Conservation (phyloP, 2,329 filamentous ascomycete species). For the Chrysosporium queenslandicum region DNA sequence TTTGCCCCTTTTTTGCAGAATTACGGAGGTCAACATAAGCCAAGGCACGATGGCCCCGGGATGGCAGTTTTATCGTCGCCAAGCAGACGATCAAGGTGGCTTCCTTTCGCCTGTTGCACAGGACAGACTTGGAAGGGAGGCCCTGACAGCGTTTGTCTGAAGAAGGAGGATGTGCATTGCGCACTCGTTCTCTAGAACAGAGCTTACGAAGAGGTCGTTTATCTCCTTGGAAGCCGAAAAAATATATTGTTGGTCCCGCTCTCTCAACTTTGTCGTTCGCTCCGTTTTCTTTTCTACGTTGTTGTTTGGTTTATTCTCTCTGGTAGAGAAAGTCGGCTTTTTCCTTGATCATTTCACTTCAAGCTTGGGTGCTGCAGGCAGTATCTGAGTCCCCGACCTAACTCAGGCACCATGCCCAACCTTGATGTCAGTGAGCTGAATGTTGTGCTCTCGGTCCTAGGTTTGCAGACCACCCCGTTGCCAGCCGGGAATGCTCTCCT, state of each 20-base stretch:
- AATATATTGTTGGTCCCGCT: neutral
- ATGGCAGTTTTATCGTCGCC: neutral
- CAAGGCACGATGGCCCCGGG: neutral
- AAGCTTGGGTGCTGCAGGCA: slow-evolving; percentile 12
- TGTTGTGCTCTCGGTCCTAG: slow-evolving; percentile 27
- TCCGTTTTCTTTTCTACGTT: neutral
- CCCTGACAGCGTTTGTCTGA: slow-evolving; percentile 10
- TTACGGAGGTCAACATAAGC: neutral
- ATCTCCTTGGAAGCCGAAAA: neutral
- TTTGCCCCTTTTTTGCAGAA: neutral
- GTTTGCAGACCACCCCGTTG: slow-evolving; percentile 18
- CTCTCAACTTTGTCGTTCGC: neutral
- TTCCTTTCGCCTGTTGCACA: neutral
- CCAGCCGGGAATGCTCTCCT: neutral
- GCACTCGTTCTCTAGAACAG: neutral
- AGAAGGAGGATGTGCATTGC: slow-evolving; percentile 4
- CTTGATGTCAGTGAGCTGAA: slow-evolving; percentile 31
- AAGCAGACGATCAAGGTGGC: neutral
- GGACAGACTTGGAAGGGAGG: neutral
- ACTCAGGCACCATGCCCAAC: slow-evolving; percentile 25
- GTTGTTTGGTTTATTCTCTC: slow-evolving; percentile 1
- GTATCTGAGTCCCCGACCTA: slow-evolving; percentile 1
- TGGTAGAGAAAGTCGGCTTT: slow-evolving; percentile 2
- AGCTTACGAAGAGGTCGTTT: neutral
- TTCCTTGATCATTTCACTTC: neutral